These are phyloP conservation scores for Coprinellus aureogranulatus DNA, from an alignment of 768 basidiomycete species.

Conservation along the genomic window DNA sequence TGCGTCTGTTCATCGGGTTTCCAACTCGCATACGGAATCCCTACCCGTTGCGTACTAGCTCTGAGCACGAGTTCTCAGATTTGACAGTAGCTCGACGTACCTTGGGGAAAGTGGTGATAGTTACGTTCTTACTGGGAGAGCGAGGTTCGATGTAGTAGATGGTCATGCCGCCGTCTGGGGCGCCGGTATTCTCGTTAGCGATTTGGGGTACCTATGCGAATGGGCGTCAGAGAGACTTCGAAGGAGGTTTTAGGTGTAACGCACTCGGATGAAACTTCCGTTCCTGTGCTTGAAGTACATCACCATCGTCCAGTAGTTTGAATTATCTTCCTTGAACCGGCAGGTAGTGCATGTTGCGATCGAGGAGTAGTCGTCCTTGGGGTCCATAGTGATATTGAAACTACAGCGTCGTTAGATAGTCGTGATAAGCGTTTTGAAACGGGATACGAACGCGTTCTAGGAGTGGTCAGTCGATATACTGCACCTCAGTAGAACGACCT, in stretches of 20 bases:
- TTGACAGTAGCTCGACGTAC: not conserved
- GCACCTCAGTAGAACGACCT: too few species aligned
- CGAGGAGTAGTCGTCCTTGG: not conserved
- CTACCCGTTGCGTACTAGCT: too few species aligned
- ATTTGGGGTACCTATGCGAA: slow-evolving; percentile 4
- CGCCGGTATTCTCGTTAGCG: not conserved
- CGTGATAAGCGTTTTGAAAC: not conserved
- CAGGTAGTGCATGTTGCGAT: slow-evolving; percentile 4
- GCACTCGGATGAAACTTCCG: slow-evolving; percentile 1
- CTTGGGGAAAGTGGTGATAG: not conserved
- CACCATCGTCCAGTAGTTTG: slow-evolving; percentile 7
- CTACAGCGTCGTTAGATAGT: not conserved
- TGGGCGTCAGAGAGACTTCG: too few species aligned
- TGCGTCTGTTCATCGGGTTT: not conserved
- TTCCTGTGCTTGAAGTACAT: slow-evolving; percentile 6
- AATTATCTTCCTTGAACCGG: slow-evolving; percentile 4
- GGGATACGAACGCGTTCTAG: not conserved
- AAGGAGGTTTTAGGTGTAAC: not conserved
- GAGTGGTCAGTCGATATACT: too few species aligned
- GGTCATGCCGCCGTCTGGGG: not conserved
- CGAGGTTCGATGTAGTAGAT: not conserved
- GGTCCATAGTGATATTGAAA: slow-evolving; percentile 5
- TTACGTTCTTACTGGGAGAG: not conserved
- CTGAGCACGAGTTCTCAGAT: too few species aligned
- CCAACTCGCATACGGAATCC: slow-evolving; percentile 13